phyloP scores from a whole-genome alignment of 108 stramenopile species.

The Nannochloropsis granulata region DNA sequence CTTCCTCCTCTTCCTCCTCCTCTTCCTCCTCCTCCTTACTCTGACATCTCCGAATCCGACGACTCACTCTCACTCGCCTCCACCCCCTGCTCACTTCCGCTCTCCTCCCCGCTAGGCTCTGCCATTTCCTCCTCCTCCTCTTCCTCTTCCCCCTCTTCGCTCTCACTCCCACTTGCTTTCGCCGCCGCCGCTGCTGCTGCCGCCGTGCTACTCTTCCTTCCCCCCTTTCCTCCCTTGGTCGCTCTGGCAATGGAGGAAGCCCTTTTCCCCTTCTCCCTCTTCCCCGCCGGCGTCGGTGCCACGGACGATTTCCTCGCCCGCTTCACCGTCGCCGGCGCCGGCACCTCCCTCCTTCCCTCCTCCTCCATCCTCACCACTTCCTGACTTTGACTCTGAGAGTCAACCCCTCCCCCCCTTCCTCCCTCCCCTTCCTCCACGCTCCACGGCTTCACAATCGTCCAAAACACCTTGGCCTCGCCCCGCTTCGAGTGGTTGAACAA shows the following conservation, averaged over 20 bases:
- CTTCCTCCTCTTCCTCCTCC: no score
- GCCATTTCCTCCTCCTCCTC: not conserved
- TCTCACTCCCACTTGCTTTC: no score
- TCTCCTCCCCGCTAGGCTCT: not conserved
- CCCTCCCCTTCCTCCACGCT: not conserved
- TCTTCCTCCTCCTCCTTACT: not conserved
- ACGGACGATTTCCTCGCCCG: not conserved
- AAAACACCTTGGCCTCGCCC: slow-evolving; percentile 55
- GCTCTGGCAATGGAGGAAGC: not conserved
- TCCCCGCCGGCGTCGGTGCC: not conserved
- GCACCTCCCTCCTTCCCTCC: not conserved
- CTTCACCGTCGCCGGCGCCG: not conserved
- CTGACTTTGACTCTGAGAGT: no score
- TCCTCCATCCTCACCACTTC: not conserved
- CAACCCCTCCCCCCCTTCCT: not conserved
- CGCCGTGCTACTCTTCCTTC: no score
- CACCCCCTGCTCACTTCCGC: not conserved
- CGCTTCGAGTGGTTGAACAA: slow-evolving; percentile 69
- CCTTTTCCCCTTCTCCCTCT: not conserved
- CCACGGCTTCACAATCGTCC: slow-evolving; percentile 60
- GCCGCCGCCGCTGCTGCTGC: no score
- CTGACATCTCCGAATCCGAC: not conserved
- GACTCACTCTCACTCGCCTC: not conserved
- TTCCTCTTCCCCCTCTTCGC: no score
- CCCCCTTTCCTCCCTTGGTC: not conserved